Evolutionary conservation across 306 rosid genomes (phyloP).

Genomic region (Casuarina glauca): DNA sequence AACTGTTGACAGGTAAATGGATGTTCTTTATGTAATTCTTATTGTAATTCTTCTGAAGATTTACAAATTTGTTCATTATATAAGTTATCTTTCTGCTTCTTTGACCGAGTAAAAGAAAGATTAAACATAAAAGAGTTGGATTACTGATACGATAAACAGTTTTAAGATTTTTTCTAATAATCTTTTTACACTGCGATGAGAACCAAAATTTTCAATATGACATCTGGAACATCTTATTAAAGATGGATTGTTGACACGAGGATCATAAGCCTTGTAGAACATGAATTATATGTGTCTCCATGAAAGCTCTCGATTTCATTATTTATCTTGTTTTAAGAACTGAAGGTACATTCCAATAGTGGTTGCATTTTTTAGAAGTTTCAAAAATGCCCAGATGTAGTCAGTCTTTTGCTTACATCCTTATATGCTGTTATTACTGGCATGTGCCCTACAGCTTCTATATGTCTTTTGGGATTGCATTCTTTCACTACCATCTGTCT

Average conservation of each 20-base stretch:
- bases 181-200: not conserved
- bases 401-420: not conserved
- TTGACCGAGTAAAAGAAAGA: not conserved
- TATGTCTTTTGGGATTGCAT: not conserved
- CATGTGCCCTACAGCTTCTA: not conserved
- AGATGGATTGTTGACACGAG: not conserved
- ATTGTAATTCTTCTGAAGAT: not conserved
- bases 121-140: not conserved
- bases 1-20: conserved; percentile 62
- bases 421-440: not conserved
- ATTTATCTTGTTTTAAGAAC: not conserved
- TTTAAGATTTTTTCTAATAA: not conserved
- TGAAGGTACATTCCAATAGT: not conserved
- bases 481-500: not conserved
- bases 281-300: not conserved
- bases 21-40: not conserved
- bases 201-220: not conserved
- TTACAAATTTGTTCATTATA: not conserved
- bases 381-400: not conserved
- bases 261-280: no score
- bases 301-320: not conserved
- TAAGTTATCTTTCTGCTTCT: not conserved
- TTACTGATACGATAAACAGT: not conserved
- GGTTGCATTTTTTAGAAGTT: not conserved
- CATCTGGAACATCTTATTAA: not conserved